phyloP scores from a whole-genome alignment of 495 filamentous ascomycete species.

The Penicillium silybi region DNA sequence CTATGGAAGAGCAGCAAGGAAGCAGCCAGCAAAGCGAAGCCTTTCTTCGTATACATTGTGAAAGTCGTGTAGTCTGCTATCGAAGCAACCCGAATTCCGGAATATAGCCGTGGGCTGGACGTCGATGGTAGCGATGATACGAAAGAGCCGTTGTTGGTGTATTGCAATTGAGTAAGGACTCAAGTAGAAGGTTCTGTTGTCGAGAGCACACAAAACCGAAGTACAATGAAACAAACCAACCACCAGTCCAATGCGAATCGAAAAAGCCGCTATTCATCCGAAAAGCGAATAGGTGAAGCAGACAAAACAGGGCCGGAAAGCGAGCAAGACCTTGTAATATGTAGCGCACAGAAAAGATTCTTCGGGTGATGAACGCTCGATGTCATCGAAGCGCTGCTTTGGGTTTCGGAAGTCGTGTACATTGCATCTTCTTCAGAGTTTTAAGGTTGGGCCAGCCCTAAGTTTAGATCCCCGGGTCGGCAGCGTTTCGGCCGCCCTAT shows the following conservation, averaged over 20 bases:
- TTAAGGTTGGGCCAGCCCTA: conserved; percentile 2
- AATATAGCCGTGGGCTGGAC: neutral
- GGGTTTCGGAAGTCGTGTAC: conserved; percentile 3
- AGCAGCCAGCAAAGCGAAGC: conserved; percentile 13
- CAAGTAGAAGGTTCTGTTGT: neutral
- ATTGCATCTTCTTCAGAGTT: conserved; percentile 1
- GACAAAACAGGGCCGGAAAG: neutral
- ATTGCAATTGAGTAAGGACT: neutral
- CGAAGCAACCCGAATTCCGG: neutral
- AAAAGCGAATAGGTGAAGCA: neutral
- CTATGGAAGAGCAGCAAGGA: conserved; percentile 14
- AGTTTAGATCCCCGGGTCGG: conserved; percentile 8
- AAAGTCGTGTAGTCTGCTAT: neutral
- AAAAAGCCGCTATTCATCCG: neutral
- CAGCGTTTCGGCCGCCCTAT: conserved; percentile 8
- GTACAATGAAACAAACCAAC: neutral
- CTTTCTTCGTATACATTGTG: conserved; percentile 17
- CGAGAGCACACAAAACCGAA: neutral
- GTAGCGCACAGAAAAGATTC: conserved; percentile 10
- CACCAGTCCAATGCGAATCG: neutral
- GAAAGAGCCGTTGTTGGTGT: neutral
- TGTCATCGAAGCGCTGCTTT: conserved; percentile 19
- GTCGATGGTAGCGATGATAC: neutral
- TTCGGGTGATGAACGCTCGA: conserved; percentile 19
- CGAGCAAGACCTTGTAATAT: conserved; percentile 14